Conservation (phyloP, 2,329 filamentous ascomycete species). For the Fusarium floridanum region DNA sequence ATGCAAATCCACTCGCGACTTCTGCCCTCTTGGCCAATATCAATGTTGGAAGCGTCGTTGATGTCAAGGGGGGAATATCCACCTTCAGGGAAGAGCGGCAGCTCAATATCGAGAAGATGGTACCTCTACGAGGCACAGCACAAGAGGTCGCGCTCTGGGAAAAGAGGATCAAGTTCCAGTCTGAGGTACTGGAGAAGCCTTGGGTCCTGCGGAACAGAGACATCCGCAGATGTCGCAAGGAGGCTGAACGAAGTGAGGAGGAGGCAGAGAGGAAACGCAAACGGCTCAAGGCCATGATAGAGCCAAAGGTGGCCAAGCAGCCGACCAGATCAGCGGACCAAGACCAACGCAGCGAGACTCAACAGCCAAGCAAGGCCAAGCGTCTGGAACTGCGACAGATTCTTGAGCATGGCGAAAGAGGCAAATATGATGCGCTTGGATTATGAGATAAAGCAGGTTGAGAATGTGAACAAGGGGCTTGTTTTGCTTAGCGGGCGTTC, state of each 20-base stretch:
- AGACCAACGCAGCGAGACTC: constrained; percentile 12
- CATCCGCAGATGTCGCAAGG: constrained; percentile 63
- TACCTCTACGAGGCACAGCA: constrained; percentile 63
- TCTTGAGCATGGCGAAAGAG: constrained; percentile 46
- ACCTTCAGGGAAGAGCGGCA: constrained; percentile 64
- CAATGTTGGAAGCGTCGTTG: constrained; percentile 67
- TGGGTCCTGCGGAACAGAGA: constrained; percentile 67
- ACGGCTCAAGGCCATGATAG: constrained; percentile 37
- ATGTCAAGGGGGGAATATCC: constrained; percentile 67
- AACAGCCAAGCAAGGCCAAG: constrained; percentile 29
- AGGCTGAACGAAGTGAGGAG: constrained; percentile 55
- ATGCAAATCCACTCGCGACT: background rate
- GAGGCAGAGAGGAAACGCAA: constrained; percentile 45
- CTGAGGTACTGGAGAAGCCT: constrained; percentile 62
- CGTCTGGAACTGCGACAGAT: constrained; percentile 45
- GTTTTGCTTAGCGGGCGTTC: constrained; percentile 28
- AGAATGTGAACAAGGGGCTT: constrained; percentile 18
- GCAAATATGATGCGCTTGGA: constrained; percentile 53
- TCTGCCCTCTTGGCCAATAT: constrained; percentile 49
- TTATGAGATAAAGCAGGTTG: constrained; percentile 42
- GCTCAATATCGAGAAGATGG: constrained; percentile 65
- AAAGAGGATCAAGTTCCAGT: constrained; percentile 63
- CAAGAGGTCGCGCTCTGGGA: constrained; percentile 72
- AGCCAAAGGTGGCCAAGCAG: constrained; percentile 16
- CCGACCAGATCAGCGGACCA: constrained; percentile 16